Evolutionary conservation across 2,329 filamentous ascomycete species (phyloP), one percentile per base, ranked within the genome.

Genomic region (Raffaelea arxii): DNA sequence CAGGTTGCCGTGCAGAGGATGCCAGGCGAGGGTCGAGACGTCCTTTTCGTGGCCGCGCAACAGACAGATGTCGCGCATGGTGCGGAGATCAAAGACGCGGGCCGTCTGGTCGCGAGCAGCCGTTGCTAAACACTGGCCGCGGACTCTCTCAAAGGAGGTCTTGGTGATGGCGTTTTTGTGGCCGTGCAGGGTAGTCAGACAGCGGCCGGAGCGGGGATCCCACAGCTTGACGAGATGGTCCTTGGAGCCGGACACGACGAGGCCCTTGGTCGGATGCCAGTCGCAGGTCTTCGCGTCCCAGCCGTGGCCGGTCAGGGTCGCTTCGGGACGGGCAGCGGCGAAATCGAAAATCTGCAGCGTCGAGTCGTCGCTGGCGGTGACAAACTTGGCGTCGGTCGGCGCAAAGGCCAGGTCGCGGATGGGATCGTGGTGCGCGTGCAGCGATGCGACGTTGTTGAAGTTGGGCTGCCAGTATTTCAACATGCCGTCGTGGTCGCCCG

Each of bases 401-500:
- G 89, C 87, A 64, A 97, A 97, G 9, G 91, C 85, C 35, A 98
- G 71, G 58, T 96, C 92, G 56, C 92, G 76, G 51, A 98, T 86
- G 5, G 91, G 84, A 60, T 96, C 89, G 42, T 80, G 79, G 61
- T 97, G 92, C 6, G 89, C 92, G 60, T 90, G 82, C 46, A 98
- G 87, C 45, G 87, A 90, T 64, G 97, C 88, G 49, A 97, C 89
- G 58, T 97, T 96, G 73, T 98, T 97, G 70, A 98, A 96, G 63
- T 97, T 98, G 25, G 91, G 88, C 64, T 96, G 89, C 87, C 91
- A 97, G 68, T 98, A 98, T 68, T 97, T 97, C 66, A 98, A 84
- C 52, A 92, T 77, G 47, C 92, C 92, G 56, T 92, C 89, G 63
- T 97, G 90, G 61, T 97, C 92, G 45, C 87, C 90, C 7, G 92